Percentiles rank a stretch among this genome's conserved stretches.
Conservation (phyloP, 495 filamentous ascomycete genomes). For the Halenospora varia region DNA sequence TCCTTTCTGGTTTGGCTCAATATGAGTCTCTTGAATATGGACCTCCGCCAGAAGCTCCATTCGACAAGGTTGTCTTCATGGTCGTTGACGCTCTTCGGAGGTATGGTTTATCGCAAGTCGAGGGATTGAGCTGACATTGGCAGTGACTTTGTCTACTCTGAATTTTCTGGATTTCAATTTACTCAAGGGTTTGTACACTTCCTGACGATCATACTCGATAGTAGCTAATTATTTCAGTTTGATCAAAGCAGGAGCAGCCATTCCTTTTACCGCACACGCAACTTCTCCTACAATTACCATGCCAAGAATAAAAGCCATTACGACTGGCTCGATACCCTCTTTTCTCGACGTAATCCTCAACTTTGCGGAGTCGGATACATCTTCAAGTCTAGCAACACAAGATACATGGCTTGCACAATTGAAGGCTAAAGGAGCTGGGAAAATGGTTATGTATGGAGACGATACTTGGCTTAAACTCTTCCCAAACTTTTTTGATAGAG, state of each 20-base stretch:
- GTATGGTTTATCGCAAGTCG: constrained; percentile 38
- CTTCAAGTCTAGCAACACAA: constrained; percentile 77
- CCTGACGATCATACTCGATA: not conserved
- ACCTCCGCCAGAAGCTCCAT: constrained; percentile 55
- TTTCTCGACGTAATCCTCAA: constrained; percentile 97
- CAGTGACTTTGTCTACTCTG: constrained; percentile 92
- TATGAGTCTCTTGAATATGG: constrained; percentile 48
- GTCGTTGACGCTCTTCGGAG: constrained; percentile 93
- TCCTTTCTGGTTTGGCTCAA: constrained; percentile 76
- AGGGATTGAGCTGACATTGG: constrained; percentile 9
- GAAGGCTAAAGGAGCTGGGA: constrained; percentile 61
- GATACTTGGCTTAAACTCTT: constrained; percentile 99
- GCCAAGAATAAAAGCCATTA: constrained; percentile 96
- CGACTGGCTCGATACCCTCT: constrained; percentile 91
- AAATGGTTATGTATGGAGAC: constrained; percentile 92
- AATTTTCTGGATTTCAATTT: constrained; percentile 77
- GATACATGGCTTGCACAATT: constrained; percentile 96
- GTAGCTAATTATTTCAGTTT: constrained; percentile 50
- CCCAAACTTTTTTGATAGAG: constrained; percentile 75
- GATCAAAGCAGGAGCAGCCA: constrained; percentile 73
- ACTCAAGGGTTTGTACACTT: constrained; percentile 85
- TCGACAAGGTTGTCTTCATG: constrained; percentile 94
- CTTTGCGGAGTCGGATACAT: constrained; percentile 89
- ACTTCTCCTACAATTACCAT: constrained; percentile 96
- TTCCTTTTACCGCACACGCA: constrained; percentile 96